Evolutionary conservation across 352 stramenopile genomes (phyloP).

Genomic region (Phytophthora macrochlamydospora): DNA sequence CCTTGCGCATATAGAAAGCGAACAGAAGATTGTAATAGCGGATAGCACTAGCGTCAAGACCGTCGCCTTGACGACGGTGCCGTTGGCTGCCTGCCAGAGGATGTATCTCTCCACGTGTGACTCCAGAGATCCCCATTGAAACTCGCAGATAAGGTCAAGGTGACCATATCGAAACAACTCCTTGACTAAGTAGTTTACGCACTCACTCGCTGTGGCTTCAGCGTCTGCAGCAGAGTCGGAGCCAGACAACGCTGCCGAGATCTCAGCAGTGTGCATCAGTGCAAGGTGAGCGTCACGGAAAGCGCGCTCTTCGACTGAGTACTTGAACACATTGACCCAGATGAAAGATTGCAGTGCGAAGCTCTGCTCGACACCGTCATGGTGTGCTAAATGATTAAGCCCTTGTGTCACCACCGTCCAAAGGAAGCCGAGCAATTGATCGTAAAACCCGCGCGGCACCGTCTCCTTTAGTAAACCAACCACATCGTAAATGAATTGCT

Average conservation of each 20-base stretch:
- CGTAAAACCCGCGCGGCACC: constrained; percentile 56
- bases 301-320: constrained; percentile 61
- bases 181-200: constrained; percentile 76
- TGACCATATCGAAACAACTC: constrained; percentile 70
- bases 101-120: constrained; percentile 72
- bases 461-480: constrained; percentile 75
- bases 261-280: constrained; percentile 69
- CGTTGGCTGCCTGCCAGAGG: constrained; percentile 75
- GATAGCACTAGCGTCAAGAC: constrained; percentile 49
- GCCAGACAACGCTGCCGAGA: constrained; percentile 30
- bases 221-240: constrained; percentile 13
- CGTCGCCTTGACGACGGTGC: constrained; percentile 45
- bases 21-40: constrained; percentile 77
- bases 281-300: constrained; percentile 75
- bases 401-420: constrained; percentile 71
- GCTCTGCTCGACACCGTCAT: constrained; percentile 36
- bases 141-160: constrained; percentile 71
- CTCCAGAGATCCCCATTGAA: constrained; percentile 71
- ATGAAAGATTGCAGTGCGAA: constrained; percentile 70
- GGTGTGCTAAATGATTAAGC: constrained; percentile 35
- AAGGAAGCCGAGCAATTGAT: constrained; percentile 64
- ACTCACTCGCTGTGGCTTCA: constrained; percentile 61
- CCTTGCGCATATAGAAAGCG: constrained; percentile 66
- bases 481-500: constrained; percentile 70
- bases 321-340: constrained; percentile 87